phyloP scores from a whole-genome alignment of 2,329 filamentous ascomycete genomes.

The Chrysosporium keratinophilum region DNA sequence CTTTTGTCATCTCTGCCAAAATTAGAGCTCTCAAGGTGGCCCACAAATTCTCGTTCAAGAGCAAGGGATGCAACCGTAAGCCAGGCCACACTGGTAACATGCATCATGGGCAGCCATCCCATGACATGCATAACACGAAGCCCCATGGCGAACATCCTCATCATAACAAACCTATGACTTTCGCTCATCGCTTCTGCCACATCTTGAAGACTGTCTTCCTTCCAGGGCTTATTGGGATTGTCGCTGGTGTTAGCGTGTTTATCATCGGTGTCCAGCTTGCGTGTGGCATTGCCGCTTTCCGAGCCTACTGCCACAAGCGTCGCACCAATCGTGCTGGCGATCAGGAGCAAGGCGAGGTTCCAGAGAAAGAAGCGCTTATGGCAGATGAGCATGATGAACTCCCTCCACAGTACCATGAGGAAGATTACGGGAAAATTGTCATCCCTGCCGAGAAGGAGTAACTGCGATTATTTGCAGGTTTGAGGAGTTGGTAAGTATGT shows the following conservation, averaged over 20 bases:
- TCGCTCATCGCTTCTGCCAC: constrained; percentile 32
- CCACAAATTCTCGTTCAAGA: constrained; percentile 22
- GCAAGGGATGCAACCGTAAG: constrained; percentile 29
- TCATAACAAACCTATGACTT: constrained; percentile 26
- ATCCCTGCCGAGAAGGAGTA: constrained; percentile 27
- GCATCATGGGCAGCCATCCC: constrained; percentile 8
- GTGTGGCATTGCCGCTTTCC: constrained; percentile 37
- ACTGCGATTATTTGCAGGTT: constrained; percentile 3
- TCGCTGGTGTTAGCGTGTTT: constrained; percentile 38
- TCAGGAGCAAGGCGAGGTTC: constrained; percentile 28
- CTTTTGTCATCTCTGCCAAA: constrained; percentile 31
- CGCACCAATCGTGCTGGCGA: constrained; percentile 21
- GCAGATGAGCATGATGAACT: constrained; percentile 25
- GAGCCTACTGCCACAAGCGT: constrained; percentile 33
- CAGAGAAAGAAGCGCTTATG: constrained; percentile 37
- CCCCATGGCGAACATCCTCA: constrained; percentile 6
- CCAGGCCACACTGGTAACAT: neutral
- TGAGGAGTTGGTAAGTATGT: neutral
- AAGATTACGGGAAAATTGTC: constrained; percentile 21
- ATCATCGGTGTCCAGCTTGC: constrained; percentile 41
- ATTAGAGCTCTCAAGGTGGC: constrained; percentile 27
- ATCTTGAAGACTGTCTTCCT: constrained; percentile 37
- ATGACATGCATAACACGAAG: neutral
- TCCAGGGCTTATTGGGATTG: constrained; percentile 37
- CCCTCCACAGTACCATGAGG: constrained; percentile 31